Evolutionary conservation across 108 stramenopile genomes (phyloP), one percentile per base, ranked within the genome.

Genomic region (Cyclotella sp.): DNA sequence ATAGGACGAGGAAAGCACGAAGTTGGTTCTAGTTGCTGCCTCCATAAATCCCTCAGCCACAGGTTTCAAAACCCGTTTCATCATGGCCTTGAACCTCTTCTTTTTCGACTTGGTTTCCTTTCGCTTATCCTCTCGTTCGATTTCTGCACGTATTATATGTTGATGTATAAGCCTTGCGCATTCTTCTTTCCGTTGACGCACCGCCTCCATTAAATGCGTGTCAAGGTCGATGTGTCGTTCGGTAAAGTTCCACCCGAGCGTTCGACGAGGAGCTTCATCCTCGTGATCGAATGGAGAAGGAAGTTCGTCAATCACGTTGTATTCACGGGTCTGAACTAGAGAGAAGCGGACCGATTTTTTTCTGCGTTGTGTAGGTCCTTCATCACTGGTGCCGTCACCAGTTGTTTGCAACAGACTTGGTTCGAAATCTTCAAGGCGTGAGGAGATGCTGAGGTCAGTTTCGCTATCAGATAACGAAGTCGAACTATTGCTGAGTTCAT

Each of bases 11-110:
- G 55, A 7, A 29, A 61, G 15, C 29, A 61, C 9, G 34, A 19
- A 39, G 13, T 64, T 64, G 0, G 52, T 40, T 51, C 45, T 72
- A 16, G 60, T 47, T 22, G 60, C 42, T 54, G 72, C 72, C 41
- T 62, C 72, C 30, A 63, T 19, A 1, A 62, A 40, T 19, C 72
- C 52, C 39, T 62, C 43, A 18, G 59, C 72, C 8, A 72, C 16
- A 19, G 72, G 61, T 18, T 72, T 72, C 44, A 72, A 51, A 8
- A 30, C 21, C 14, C 60, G 29, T 46, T 72, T 72, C 5, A 51
- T 34, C 45, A 41, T 72, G 5, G 39, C 29, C 54, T 62, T 72
- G 60, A 59, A 72, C 19, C 72, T 60, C 29, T 72, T 72, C 60
- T 62, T 72, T 27, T 72, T 72, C 30, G 18, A 6, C 22, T 40